Evolutionary conservation across 768 basidiomycete genomes (phyloP).

Genomic region (Termitomyces sp.): DNA sequence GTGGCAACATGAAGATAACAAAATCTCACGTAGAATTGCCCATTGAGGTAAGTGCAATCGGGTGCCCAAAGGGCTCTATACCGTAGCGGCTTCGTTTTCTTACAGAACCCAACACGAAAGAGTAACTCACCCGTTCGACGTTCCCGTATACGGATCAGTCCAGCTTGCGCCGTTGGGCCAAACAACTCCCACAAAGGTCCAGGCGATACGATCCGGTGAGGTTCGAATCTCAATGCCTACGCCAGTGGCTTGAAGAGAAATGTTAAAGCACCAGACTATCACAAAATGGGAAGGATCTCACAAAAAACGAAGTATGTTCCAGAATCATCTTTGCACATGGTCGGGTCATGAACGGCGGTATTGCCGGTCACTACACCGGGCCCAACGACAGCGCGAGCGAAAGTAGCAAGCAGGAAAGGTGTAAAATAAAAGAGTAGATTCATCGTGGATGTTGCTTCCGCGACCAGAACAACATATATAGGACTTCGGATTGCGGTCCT

Average conservation of each 20-base stretch:
- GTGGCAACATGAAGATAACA: neutral
- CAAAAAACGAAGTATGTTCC: slow-evolving; percentile 47
- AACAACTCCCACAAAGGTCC: slow-evolving; percentile 39
- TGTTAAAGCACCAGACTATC: neutral
- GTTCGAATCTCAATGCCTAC: slow-evolving; percentile 45
- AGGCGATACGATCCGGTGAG: slow-evolving; percentile 40
- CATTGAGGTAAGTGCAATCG: slow-evolving; percentile 28
- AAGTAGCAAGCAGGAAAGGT: slow-evolving; percentile 3
- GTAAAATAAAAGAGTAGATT: slow-evolving; percentile 5
- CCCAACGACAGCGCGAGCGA: slow-evolving; percentile 20
- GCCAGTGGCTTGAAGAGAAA: slow-evolving; percentile 28
- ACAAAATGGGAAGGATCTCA: slow-evolving; percentile 15
- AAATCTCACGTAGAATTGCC: slow-evolving; percentile 21
- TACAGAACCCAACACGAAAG: neutral
- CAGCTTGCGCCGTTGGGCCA: slow-evolving; percentile 46
- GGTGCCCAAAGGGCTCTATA: slow-evolving; percentile 33
- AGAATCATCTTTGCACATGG: slow-evolving; percentile 41
- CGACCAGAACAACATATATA: slow-evolving; percentile 3
- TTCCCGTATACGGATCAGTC: slow-evolving; percentile 45
- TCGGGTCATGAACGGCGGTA: slow-evolving; percentile 41
- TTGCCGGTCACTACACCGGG: slow-evolving; percentile 34
- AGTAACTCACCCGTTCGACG: slow-evolving; percentile 31
- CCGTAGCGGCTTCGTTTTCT: neutral
- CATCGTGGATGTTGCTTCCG: slow-evolving; percentile 1
- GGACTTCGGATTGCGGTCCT: neutral